phyloP scores from a whole-genome alignment of 805 yeast genomes.

The Sugiyamaella chiloensis region DNA sequence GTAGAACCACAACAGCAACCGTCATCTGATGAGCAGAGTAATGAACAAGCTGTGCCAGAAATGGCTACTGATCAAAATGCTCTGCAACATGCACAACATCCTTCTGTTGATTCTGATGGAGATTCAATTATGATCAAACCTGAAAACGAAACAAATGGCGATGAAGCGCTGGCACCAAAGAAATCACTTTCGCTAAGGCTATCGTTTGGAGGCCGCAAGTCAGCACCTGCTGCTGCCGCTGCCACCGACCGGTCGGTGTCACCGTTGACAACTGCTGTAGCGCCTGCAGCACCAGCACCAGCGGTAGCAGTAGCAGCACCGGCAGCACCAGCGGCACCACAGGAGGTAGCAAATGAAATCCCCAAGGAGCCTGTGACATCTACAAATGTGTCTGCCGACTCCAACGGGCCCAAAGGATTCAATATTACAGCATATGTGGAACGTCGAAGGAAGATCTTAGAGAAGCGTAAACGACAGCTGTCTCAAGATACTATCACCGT shows the following conservation, averaged over 20 bases:
- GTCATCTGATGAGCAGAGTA: too few relatives aligned
- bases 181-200: background rate
- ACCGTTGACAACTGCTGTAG: background rate
- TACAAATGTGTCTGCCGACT: too few relatives aligned
- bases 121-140: too few relatives aligned
- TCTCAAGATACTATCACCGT: too few relatives aligned
- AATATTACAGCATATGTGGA: background rate
- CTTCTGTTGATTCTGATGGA: too few relatives aligned
- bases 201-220: slow-evolving; percentile 3
- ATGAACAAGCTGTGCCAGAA: too few relatives aligned
- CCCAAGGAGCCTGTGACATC: background rate
- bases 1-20: too few relatives aligned
- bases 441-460: background rate
- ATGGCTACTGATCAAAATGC: too few relatives aligned
- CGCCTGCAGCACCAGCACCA: background rate
- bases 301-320: background rate
- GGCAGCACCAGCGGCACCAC: background rate
- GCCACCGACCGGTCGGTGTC: background rate
- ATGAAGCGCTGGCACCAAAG: background rate
- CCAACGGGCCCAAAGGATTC: background rate
- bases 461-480: slow-evolving; percentile 3
- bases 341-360: background rate
- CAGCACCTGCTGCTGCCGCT: background rate
- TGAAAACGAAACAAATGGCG: background rate
- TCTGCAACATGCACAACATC: too few relatives aligned